Evolutionary conservation across 1,284 basidiomycete genomes (phyloP), one percentile per base, ranked within the genome.

Genomic region (Meira nashicola): DNA sequence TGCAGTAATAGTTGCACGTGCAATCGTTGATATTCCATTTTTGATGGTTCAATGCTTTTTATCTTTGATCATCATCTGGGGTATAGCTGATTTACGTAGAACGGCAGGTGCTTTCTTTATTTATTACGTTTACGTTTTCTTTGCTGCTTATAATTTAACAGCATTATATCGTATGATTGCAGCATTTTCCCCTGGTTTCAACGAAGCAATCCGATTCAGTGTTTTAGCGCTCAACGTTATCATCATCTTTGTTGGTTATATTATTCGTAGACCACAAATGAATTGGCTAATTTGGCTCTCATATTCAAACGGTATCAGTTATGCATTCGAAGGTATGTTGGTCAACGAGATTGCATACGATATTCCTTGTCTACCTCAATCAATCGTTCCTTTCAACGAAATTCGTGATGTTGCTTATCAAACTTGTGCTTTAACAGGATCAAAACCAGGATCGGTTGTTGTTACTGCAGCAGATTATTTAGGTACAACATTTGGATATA

Each of bases 1-100:
- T 1, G 78, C 79, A 2, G 74, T 80, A 25, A 82, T 85, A 0
- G 73, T 88, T 39, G 87, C 88, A 12, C 81, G 87, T 52, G 87
- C 86, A 0, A 74, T 89, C 40, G 86, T 88, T 25, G 87, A 89
- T 69, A 75, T 87, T 25, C 87, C 87, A 0, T 84, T 88, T 65
- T 83, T 85, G 1, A 78, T 86, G 60, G 41, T 82, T 33, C 86
- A 82, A 8, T 73, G 82, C 23, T 55, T 82, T 37, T 60, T 83
- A 12, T 87, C 86, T 73, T 70, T 76, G 38, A 76, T 87, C 57
- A 79, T 87, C 33, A 67, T 88, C 17, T 89, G 88, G 74, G 88
- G 86, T 74, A 80, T 88, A 76, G 83, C 84, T 39, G 83, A 83
- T 7, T 79, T 89, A 6, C 58, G 67, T 39, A 83, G 84, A 60